Conservation (phyloP, 2,329 filamentous ascomycete genomes). For the Pyrenochaeta sp. region DNA sequence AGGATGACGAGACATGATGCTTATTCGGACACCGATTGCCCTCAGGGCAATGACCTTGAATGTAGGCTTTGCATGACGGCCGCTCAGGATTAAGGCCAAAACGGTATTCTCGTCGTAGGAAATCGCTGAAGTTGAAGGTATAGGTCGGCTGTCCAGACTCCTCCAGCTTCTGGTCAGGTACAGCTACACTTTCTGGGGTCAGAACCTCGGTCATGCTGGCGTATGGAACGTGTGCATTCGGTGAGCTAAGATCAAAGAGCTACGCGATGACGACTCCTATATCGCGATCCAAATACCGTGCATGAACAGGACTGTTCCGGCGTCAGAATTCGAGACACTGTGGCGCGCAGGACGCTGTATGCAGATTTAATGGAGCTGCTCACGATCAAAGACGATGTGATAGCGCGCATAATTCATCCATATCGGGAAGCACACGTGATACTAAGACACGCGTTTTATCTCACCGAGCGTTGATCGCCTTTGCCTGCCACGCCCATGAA, state of each 20-base stretch:
- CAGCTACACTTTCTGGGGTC: conserved; percentile 21
- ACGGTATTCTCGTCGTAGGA: conserved; percentile 82
- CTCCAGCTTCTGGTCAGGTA: conserved; percentile 39
- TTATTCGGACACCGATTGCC: conserved; percentile 86
- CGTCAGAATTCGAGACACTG: neutral
- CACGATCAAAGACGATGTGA: neutral
- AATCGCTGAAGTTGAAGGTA: conserved; percentile 85
- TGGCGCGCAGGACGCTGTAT: neutral
- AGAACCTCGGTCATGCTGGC: conserved; percentile 42
- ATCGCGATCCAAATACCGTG: no score
- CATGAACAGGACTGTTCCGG: no score
- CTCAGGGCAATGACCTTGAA: conserved; percentile 84
- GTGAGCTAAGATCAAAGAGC: neutral
- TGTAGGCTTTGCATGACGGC: conserved; percentile 85
- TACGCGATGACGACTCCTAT: neutral
- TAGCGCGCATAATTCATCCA: neutral
- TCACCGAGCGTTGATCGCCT: neutral
- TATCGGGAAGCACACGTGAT: conserved; percentile 9
- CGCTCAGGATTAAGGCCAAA: conserved; percentile 76
- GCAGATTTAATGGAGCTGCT: neutral
- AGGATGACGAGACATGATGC: conserved; percentile 70
- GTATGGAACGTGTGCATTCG: neutral
- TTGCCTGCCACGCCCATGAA: neutral
- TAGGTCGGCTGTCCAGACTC: conserved; percentile 55
- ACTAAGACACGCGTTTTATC: neutral